Evolutionary conservation across 495 filamentous ascomycete species (phyloP).

Genomic region (Parmelia sp.): DNA sequence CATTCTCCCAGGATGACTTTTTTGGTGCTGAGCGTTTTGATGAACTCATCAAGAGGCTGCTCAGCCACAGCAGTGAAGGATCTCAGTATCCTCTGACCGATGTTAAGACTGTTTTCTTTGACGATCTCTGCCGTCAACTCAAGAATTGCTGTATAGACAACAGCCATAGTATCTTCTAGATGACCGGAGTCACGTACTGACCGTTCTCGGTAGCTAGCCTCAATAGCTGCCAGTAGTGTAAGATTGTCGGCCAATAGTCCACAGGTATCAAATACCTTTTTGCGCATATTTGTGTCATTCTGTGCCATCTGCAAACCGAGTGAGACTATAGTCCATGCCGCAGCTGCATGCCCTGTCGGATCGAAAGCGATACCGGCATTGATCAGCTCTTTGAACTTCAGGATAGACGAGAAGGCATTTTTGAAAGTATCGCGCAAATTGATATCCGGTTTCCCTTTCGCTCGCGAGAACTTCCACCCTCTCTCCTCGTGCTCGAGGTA

Average conservation of each 20-base stretch:
- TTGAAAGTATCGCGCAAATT: background rate
- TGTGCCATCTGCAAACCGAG: background rate
- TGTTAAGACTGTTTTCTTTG: background rate
- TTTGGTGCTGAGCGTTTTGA: background rate
- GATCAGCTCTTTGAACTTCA: background rate
- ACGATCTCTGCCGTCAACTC: background rate
- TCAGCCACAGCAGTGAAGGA: background rate
- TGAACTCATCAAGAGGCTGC: background rate
- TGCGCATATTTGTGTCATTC: background rate
- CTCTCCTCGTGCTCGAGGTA: background rate
- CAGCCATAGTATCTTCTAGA: background rate
- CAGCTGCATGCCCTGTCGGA: background rate
- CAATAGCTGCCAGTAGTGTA: background rate
- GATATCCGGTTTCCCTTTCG: background rate
- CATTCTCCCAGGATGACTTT: background rate
- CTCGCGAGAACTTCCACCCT: background rate
- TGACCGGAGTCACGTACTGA: background rate
- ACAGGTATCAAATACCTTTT: background rate
- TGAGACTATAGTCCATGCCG: background rate
- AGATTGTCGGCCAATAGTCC: background rate
- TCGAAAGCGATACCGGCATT: background rate
- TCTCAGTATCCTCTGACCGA: background rate
- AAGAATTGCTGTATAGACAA: background rate
- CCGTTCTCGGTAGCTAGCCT: background rate
- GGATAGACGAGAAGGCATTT: background rate